Percentiles rank a stretch among this genome's conserved stretches.
Conservation (phyloP, 768 basidiomycete species). For the Serendipita sp. region DNA sequence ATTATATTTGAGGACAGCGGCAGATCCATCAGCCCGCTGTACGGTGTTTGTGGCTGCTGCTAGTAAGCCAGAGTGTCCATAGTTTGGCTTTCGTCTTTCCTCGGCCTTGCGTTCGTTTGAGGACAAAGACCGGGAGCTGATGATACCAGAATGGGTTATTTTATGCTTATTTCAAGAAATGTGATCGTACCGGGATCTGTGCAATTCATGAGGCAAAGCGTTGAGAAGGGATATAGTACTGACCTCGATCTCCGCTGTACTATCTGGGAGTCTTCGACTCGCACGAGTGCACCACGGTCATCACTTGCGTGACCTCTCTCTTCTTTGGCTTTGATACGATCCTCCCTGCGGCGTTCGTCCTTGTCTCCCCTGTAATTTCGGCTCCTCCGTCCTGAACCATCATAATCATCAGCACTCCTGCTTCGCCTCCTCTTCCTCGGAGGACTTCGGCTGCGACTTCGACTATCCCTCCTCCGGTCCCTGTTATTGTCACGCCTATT, state of each 20-base stretch:
- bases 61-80: conserved; percentile 70
- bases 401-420: neutral
- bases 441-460: neutral
- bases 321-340: conserved; percentile 3
- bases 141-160: conserved; percentile 6
- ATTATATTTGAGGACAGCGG: conserved; percentile 85
- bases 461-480: neutral
- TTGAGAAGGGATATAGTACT: conserved; percentile 13
- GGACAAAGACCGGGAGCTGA: neutral
- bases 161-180: conserved; percentile 20
- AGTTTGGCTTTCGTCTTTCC: conserved; percentile 76
- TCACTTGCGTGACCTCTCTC: conserved; percentile 16
- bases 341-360: conserved; percentile 10
- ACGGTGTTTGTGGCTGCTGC: conserved; percentile 95
- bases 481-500: neutral
- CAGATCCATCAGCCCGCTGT: conserved; percentile 52
- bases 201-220: conserved; percentile 20
- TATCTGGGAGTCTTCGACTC: conserved; percentile 29
- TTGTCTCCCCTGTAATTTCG: neutral
- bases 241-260: conserved; percentile 20
- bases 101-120: conserved; percentile 13
- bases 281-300: conserved; percentile 24
- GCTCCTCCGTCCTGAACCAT: conserved; percentile 20
- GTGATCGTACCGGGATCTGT: conserved; percentile 50
- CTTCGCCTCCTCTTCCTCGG: neutral